Base-by-base conservation (phyloP, 225 moss, liverwort and hornwort genomes). In the Thuidium tamariscinum region DNA sequence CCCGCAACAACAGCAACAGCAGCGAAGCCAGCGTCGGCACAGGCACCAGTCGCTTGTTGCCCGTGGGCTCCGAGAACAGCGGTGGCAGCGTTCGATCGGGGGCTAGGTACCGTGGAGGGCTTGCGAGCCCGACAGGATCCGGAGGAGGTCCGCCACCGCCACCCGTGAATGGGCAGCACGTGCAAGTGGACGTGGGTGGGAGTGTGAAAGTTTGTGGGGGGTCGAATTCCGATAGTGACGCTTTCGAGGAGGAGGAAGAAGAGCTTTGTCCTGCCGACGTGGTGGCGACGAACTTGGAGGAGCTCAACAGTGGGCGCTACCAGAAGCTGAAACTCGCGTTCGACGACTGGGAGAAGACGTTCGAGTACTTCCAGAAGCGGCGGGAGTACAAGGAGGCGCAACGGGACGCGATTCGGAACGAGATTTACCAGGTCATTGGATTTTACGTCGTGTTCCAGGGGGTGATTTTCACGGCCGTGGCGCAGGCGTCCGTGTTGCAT, bases 381-480 rank as follows among this genome's bases (percentile, higher is more conserved):
- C 80, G 90, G 7, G 90, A 90, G 90, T 90, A 87, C n/a, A 93
- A 93, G 87, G 91, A 91, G 62, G 85, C 91, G 60, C 88, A 87
- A 48, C 86, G 91, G 63, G 83, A 90, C 26, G 84, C 88, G 16
- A 85, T 93, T 25, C 90, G 89, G 61, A 93, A 91, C 87, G 93
- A 93, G 90, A 64, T 93, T 25, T 93, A 93, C 51, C 93, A 93
- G 76, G 88, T 93, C 16, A 87, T 93, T 12, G 93, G 93, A 29
- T 93, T 91, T 5, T 93, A 91, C 21, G 77, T 91, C 7, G 91
- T 93, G 13, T 93, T 93, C 9, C 93, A 93, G 85, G 93, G 93
- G 0, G 93, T 93, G 18, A 88, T 93, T 6, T 81, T 89, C 72
- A 93, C 91, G n/a, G 93, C 93, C 26, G 93, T 90, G 51, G 91